Percentiles rank a stretch among this genome's conserved stretches.
phyloP scores from a whole-genome alignment of 306 rosid species.

The Abrus pulchellus region DNA sequence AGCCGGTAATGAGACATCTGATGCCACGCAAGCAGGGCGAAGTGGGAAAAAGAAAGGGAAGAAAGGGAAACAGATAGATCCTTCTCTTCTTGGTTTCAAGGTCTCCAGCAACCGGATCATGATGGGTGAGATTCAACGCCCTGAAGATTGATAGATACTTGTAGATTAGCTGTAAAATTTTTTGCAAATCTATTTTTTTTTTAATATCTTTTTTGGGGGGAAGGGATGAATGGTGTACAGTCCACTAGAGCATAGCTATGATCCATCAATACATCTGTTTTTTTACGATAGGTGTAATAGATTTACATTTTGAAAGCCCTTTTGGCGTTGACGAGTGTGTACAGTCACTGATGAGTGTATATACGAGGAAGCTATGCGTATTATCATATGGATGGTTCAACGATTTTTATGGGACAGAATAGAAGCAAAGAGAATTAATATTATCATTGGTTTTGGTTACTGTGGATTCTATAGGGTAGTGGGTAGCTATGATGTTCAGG shows the following conservation, averaged over 20 bases:
- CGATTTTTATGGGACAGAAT: conserved; percentile 42
- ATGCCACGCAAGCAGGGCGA: conserved; percentile 63
- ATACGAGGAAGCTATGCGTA: conserved; percentile 50
- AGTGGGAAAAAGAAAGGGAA: conserved; percentile 79
- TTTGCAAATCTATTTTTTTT: neutral
- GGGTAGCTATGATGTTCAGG: no score
- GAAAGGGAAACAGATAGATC: conserved; percentile 83
- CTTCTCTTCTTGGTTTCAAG: conserved; percentile 79
- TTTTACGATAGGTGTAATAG: conserved; percentile 44
- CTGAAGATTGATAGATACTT: conserved; percentile 59
- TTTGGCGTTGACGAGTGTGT: conserved; percentile 45
- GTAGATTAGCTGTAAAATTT: conserved; percentile 46
- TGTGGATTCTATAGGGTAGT: no score
- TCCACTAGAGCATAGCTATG: conserved; percentile 50
- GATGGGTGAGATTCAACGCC: conserved; percentile 85
- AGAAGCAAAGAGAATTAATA: conserved; percentile 20
- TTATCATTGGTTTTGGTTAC: neutral
- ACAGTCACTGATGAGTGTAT: conserved; percentile 60
- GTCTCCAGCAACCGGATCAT: conserved; percentile 80
- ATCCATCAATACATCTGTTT: conserved; percentile 40
- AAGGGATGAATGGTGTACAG: conserved; percentile 56
- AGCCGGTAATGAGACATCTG: conserved; percentile 53
- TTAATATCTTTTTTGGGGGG: conserved; percentile 1
- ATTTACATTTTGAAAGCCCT: conserved; percentile 26
- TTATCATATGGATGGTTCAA: conserved; percentile 19